Percentiles rank a stretch among this genome's conserved stretches.
Evolutionary conservation across 495 filamentous ascomycete species (phyloP).

Genomic region (Mycothermus thermophilus): DNA sequence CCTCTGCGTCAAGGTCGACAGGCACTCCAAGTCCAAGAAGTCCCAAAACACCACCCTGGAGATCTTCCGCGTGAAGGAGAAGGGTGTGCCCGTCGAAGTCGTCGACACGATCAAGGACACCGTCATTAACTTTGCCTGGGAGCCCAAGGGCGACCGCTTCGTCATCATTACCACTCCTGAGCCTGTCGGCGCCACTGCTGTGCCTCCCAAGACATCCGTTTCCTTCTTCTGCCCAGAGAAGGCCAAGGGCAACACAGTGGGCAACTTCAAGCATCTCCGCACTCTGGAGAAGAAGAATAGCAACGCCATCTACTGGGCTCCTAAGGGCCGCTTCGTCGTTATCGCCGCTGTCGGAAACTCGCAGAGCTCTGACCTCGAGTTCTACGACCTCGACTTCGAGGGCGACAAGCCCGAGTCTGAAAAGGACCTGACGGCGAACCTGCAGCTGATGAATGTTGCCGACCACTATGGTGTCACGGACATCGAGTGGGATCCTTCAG

Average conservation of each 20-base stretch:
- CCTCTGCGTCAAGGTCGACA: constrained; percentile 95
- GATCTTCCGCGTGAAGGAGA: constrained; percentile 92
- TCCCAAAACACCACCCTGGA: constrained; percentile 91
- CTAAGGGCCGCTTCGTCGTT: constrained; percentile 85
- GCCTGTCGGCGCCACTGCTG: constrained; percentile 57
- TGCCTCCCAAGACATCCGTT: constrained; percentile 83
- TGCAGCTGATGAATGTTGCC: constrained; percentile 78
- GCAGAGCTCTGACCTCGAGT: constrained; percentile 88
- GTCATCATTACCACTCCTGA: constrained; percentile 94
- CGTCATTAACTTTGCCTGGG: constrained; percentile 98
- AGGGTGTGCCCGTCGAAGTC: constrained; percentile 95
- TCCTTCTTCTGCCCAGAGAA: constrained; percentile 96
- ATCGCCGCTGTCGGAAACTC: constrained; percentile 84
- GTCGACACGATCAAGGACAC: constrained; percentile 94
- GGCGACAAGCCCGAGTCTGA: constrained; percentile 85
- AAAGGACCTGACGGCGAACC: constrained; percentile 88
- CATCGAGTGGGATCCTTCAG: constrained; percentile 93
- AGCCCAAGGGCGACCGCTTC: constrained; percentile 92
- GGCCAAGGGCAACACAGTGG: constrained; percentile 56
- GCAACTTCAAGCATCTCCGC: constrained; percentile 89
- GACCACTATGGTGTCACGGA: constrained; percentile 98
- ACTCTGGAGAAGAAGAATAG: constrained; percentile 97
- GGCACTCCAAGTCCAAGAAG: constrained; percentile 98
- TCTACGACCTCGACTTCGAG: constrained; percentile 95
- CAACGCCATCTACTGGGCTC: constrained; percentile 99